phyloP scores from a whole-genome alignment of 2,329 filamentous ascomycete species.

The Diaporthe sp. region DNA sequence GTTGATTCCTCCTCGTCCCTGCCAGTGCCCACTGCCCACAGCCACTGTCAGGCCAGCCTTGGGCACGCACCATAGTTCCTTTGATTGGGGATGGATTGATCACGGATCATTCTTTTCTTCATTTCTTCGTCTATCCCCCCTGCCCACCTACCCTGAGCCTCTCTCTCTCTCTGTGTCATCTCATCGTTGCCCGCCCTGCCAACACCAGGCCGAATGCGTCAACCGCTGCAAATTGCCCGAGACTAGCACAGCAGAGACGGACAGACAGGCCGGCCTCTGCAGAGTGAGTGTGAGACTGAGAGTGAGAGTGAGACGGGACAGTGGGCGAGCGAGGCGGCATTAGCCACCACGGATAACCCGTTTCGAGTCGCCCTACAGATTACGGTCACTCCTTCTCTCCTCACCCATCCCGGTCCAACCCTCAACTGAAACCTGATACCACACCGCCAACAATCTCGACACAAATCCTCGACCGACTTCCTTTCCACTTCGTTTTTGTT shows the following conservation, averaged over 20 bases:
- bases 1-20: conserved; percentile 13
- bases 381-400: conserved; percentile 37
- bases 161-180: background rate
- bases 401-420: conserved; percentile 40
- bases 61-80: conserved; percentile 28
- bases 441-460: conserved; percentile 40
- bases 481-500: conserved; percentile 7
- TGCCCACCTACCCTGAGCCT: background rate
- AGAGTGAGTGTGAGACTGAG: background rate
- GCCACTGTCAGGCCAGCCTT: conserved; percentile 26
- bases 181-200: background rate
- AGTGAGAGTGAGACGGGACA: conserved; percentile 25
- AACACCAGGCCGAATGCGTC: conserved; percentile 31
- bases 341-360: conserved; percentile 33
- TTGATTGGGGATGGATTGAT: conserved; percentile 5
- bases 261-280: background rate
- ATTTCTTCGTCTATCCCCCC: background rate
- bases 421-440: conserved; percentile 41
- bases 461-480: conserved; percentile 32
- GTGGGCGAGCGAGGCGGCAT: conserved; percentile 23
- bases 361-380: conserved; percentile 34
- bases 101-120: conserved; percentile 25
- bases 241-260: conserved; percentile 6
- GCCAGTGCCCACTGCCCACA: conserved; percentile 17
- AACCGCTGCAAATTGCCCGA: conserved; percentile 12